Evolutionary conservation across 2,329 filamentous ascomycete species (phyloP), one percentile per base, ranked within the genome.

Genomic region (Fusarium domesticum): DNA sequence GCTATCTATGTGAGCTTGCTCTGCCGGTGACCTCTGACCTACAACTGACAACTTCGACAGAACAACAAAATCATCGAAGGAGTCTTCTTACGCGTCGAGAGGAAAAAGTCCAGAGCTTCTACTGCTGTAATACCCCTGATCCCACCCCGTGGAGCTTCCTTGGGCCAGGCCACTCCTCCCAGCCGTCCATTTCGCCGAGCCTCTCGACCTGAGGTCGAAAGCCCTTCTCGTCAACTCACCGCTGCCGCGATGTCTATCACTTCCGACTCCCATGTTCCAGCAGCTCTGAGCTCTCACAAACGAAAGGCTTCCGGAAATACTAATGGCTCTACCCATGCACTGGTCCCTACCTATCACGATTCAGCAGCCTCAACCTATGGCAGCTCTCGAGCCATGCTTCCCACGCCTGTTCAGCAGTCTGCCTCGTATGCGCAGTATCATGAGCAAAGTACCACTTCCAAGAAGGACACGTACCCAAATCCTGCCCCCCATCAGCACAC

Each of bases 81-180:
- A 5, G 50, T 50, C 37, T 45, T 57, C 18, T 54, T 73, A 25
- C 64, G 68, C 4, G 68, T 71, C 2, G 67, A 71, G 41, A 65
- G 66, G 10, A 71, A 71, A 55, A 55, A 60, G 23, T 53, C 60
- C 11, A 56, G 56, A 28, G 42, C 47, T 11, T 42, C 53, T 2
- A 39, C 47, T 11, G 41, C 53, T 2, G 36, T 41, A 12, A 18
- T 18, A 7, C 35, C 41, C 5, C 18, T 23, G 18, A 6, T 38
- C 0, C 39, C 42, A 2, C n/a, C 46, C 15, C 42, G 37, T 10
- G 40, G 38, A 1, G 18, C 39, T 0, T 35, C 48, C 0, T 34
- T 50, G 2, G 35, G 34, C 3, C 32, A 35, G 14, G 3, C 23
- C 2, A 17, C 23, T 0, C 43, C 37, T 2, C 51, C 45, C 2